A percentile compares a stretch with the other conserved stretches of the same genome.
These are phyloP conservation scores for Annulohypoxylon bovei DNA, from an alignment of 495 filamentous ascomycete species.

Conservation along the genomic window DNA sequence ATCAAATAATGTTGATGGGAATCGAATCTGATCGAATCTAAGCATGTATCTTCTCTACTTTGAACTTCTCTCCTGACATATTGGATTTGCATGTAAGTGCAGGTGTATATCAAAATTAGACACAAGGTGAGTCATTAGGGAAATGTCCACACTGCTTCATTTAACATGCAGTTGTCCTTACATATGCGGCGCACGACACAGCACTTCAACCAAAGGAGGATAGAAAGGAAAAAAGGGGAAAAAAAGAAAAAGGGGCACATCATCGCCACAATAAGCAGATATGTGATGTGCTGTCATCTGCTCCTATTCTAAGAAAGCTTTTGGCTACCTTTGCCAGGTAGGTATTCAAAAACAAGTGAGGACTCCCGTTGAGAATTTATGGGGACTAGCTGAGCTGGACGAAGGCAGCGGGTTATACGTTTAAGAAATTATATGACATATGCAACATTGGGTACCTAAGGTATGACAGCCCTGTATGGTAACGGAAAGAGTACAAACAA, in stretches of 20 bases:
- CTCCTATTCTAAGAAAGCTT: neutral
- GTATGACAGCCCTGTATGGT: neutral
- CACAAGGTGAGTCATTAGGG: neutral
- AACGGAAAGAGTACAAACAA: neutral
- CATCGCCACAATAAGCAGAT: neutral
- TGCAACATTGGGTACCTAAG: constrained; percentile 2
- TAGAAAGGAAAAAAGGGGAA: neutral
- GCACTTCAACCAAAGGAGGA: neutral
- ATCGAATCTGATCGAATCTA: too few species aligned
- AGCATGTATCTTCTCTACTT: neutral
- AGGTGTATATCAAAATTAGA: neutral
- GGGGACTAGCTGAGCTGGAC: neutral
- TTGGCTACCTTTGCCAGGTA: too few species aligned
- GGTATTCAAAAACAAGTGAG: too few species aligned
- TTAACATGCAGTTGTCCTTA: neutral
- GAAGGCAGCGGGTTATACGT: neutral
- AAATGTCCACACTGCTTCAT: neutral
- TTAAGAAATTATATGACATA: neutral
- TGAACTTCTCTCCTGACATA: neutral
- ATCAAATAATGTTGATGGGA: too few species aligned
- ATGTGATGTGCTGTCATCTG: neutral
- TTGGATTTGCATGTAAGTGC: neutral
- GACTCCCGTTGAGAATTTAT: neutral
- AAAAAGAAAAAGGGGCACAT: neutral
- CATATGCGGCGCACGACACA: neutral